Evolutionary conservation across 1,284 basidiomycete species (phyloP), one percentile per base, ranked within the genome.

Genomic region (Tranzscheliella williamsii): DNA sequence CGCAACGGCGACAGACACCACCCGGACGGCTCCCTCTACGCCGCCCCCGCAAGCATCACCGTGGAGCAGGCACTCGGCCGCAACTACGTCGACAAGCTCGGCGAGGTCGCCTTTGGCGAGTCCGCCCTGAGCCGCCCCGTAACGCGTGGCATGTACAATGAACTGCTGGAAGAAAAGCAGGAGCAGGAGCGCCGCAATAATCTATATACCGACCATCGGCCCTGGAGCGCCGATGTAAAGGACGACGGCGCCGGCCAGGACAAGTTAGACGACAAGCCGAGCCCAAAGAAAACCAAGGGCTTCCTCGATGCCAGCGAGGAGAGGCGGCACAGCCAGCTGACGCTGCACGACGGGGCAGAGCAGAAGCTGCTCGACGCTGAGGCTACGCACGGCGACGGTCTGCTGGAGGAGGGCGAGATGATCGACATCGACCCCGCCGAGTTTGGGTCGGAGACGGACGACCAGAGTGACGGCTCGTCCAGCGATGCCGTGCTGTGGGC

Each of bases 51-150:
- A 4, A 52, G 49, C 22, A 49, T 69, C 38, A 58, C 54, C 4
- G 52, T 62, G 15, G 50, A 53, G 30, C 44, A 67, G 24, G 66
- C 63, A 0, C 38, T 69, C 4, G 67, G 67, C 1, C 37, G 51
- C 20, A 69, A 67, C 45, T 67, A 66, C 24, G 63, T 69, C 9
- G 64, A 69, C 31, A 64, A 63, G 44, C 60, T 69, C 3, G 67
- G 67, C 11, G 63, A 67, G 36, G 64, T 69, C 1, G 65, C 63
- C 9, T 69, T 69, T 34, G 67, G 67, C 5, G 67, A 69, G 35
- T 64, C 60, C 16, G 67, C 67, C 3, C 58, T 69, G 16, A 67
- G 60, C 31, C 41, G 67, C 5, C 67, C 67, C 3, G 67, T 69
- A 2, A 69, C 67, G 7, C 43, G 67, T 9, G 64, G 64, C 7